phyloP scores from a whole-genome alignment of 139 green algal species.

The Chlorella sp. region DNA sequence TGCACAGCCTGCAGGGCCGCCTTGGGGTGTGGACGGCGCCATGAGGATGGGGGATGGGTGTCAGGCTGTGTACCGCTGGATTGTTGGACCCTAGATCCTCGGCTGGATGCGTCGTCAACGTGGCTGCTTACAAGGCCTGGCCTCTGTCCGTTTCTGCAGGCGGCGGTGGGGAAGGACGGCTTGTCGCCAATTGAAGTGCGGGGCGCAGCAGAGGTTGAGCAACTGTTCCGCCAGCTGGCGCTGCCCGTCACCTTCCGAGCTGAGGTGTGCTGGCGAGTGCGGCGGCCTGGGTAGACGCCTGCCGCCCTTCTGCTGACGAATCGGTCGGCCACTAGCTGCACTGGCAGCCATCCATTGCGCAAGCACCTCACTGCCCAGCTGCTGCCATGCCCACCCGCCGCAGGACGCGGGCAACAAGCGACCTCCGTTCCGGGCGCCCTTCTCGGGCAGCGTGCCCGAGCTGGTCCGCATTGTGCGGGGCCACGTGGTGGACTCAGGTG shows the following conservation, averaged over 20 bases:
- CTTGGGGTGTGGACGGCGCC: too few relatives aligned
- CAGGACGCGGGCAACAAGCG: slow-evolving; percentile 34
- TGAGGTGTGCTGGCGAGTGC: background rate
- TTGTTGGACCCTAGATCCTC: too few relatives aligned
- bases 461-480: slow-evolving; percentile 42
- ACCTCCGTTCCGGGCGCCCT: slow-evolving; percentile 56
- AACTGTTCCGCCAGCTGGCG: slow-evolving; percentile 50
- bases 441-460: slow-evolving; percentile 50
- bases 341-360: too few relatives aligned
- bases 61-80: too few relatives aligned
- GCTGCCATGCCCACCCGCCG: background rate
- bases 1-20: too few relatives aligned
- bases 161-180: slow-evolving; percentile 1
- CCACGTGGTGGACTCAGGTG: slow-evolving; percentile 50
- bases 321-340: too few relatives aligned
- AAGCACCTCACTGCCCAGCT: background rate
- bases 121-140: background rate
- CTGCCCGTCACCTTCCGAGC: slow-evolving; percentile 55
- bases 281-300: too few relatives aligned
- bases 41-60: too few relatives aligned
- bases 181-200: slow-evolving; percentile 20
- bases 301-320: too few relatives aligned
- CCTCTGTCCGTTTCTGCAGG: background rate
- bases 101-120: too few relatives aligned
- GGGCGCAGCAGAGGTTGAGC: slow-evolving; percentile 17